These are phyloP conservation scores for Backusella luteola DNA, from an alignment of 192 early-diverging fungal genomes.

Conservation along the genomic window DNA sequence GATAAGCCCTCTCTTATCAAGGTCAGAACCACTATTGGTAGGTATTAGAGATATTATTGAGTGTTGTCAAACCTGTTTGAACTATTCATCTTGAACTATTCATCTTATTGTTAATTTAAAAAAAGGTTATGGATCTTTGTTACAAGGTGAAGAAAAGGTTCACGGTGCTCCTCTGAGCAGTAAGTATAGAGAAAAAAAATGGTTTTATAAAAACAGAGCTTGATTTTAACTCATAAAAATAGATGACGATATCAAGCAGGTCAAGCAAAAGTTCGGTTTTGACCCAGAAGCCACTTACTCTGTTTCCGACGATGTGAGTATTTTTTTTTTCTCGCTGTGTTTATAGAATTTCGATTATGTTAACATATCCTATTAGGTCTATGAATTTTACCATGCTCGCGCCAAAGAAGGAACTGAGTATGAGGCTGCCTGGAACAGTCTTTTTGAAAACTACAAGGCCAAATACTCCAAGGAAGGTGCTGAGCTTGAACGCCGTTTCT, in stretches of 20 bases:
- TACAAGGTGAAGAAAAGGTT: slow-evolving; percentile 87
- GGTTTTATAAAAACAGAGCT: neutral
- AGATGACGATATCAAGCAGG: slow-evolving; percentile 71
- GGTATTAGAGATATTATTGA: neutral
- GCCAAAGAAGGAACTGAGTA: slow-evolving; percentile 57
- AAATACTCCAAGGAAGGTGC: slow-evolving; percentile 64
- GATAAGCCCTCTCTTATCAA: slow-evolving; percentile 90
- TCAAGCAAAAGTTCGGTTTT: slow-evolving; percentile 87
- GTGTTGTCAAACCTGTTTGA: neutral
- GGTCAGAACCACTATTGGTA: slow-evolving; percentile 88
- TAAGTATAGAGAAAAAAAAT: slow-evolving; percentile 10
- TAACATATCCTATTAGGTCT: slow-evolving; percentile 53
- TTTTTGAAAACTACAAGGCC: slow-evolving; percentile 69
- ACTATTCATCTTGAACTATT: neutral
- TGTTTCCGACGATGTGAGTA: slow-evolving; percentile 65
- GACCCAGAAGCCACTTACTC: slow-evolving; percentile 69
- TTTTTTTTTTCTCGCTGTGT: slow-evolving; percentile 23
- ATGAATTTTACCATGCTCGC: slow-evolving; percentile 49
- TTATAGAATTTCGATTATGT: slow-evolving; percentile 60
- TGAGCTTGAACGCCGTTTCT: slow-evolving; percentile 75
- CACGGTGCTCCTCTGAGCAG: slow-evolving; percentile 83
- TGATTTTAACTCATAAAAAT: neutral
- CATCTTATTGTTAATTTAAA: neutral
- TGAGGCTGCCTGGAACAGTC: slow-evolving; percentile 74
- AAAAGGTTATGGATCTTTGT: slow-evolving; percentile 72